phyloP scores from a whole-genome alignment of 2,329 filamentous ascomycete species.

The Aspergillus bombycis region DNA sequence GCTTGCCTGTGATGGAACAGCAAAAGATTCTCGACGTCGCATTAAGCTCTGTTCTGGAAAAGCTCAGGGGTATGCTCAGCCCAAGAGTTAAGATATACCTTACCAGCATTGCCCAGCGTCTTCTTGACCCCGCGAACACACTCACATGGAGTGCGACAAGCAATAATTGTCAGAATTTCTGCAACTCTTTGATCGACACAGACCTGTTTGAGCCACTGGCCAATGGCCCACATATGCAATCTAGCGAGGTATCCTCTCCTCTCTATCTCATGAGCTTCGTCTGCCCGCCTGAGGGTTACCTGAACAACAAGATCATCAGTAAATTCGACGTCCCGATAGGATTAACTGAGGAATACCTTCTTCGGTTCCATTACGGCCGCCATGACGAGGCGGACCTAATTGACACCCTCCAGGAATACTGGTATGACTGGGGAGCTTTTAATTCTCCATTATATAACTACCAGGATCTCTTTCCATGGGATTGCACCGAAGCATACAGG shows the following conservation, averaged over 20 bases:
- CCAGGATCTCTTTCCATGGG: slow-evolving; percentile 52
- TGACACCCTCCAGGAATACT: slow-evolving; percentile 50
- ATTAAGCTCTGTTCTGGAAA: slow-evolving; percentile 7
- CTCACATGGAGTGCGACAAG: slow-evolving; percentile 36
- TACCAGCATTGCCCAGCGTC: slow-evolving; percentile 30
- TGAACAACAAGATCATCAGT: slow-evolving; percentile 26
- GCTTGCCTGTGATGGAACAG: not conserved
- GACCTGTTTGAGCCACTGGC: slow-evolving; percentile 36
- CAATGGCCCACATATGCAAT: not conserved
- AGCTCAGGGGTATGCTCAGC: slow-evolving; percentile 29
- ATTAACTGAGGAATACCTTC: slow-evolving; percentile 49
- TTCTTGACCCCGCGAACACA: slow-evolving; percentile 30
- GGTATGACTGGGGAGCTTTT: slow-evolving; percentile 52
- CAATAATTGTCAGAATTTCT: slow-evolving; percentile 48
- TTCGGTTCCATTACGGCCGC: slow-evolving; percentile 43
- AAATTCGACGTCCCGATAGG: slow-evolving; percentile 47
- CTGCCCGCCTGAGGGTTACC: slow-evolving; percentile 32
- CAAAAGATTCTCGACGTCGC: not conserved
- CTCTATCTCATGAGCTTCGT: slow-evolving; percentile 49
- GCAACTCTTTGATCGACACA: slow-evolving; percentile 38
- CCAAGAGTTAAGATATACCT: slow-evolving; percentile 34
- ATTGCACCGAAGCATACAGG: slow-evolving; percentile 51
- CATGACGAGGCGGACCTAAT: slow-evolving; percentile 49
- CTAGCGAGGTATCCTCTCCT: slow-evolving; percentile 11
- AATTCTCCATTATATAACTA: slow-evolving; percentile 43